Evolutionary conservation across 148 eudicot genomes (phyloP).

Genomic region (Rhododendron henanense): DNA sequence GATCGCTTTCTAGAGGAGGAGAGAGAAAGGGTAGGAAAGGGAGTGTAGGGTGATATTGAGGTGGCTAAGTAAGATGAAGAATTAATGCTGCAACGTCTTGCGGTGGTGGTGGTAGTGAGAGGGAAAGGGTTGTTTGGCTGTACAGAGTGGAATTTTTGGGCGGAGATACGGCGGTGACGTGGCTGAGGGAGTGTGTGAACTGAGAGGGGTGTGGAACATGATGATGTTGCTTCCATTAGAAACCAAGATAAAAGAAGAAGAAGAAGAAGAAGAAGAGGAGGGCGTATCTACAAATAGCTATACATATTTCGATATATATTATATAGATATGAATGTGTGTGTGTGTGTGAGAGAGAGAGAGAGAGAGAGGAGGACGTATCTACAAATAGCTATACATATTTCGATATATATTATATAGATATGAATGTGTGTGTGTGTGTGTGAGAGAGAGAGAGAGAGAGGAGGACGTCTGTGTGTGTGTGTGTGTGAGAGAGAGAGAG

Average conservation of each 20-base stretch:
- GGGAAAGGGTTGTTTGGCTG: neutral
- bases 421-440: neutral
- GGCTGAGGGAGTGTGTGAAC: constrained; percentile 5
- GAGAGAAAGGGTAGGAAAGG: neutral
- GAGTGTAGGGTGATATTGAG: constrained; percentile 15
- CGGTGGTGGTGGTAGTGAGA: neutral
- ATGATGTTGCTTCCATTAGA: constrained; percentile 26
- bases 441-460: too few species aligned
- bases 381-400: neutral
- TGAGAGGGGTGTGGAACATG: constrained; percentile 18
- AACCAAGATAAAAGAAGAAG: neutral
- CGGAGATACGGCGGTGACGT: constrained; percentile 10
- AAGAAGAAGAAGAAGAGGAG: neutral
- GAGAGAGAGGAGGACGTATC: too few species aligned
- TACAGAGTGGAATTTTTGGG: neutral
- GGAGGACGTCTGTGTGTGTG: too few species aligned
- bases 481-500: neutral
- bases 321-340: neutral
- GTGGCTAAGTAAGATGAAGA: constrained; percentile 23
- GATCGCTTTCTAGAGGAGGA: neutral
- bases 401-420: too few species aligned
- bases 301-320: neutral
- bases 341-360: neutral
- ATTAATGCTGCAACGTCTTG: neutral
- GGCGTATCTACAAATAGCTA: neutral